Percentiles rank a stretch among this genome's conserved stretches.
Evolutionary conservation across 106 monocot species (phyloP).

Genomic region (Gastrodia elata): DNA sequence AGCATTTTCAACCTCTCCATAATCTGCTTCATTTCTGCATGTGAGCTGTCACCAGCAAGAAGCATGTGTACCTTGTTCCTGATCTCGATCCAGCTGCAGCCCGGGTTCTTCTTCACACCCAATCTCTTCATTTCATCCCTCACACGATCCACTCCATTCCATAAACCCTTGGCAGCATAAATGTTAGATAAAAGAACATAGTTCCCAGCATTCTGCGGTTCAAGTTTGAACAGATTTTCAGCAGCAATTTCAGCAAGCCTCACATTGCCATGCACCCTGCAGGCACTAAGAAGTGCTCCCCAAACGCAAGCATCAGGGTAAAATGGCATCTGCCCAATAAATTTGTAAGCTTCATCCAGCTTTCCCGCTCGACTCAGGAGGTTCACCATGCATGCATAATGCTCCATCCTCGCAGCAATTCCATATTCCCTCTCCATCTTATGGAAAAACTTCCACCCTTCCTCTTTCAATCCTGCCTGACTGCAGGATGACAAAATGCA

Average conservation of each 20-base stretch:
- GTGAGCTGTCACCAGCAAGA: conserved; percentile 59
- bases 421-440: conserved; percentile 39
- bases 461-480: conserved; percentile 49
- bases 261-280: conserved; percentile 51
- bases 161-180: conserved; percentile 61
- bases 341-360: conserved; percentile 45
- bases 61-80: conserved; percentile 63
- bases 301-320: conserved; percentile 70
- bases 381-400: conserved; percentile 76
- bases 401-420: conserved; percentile 48
- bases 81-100: conserved; percentile 81
- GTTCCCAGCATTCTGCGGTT: conserved; percentile 71
- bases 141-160: conserved; percentile 41
- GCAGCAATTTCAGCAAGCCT: conserved; percentile 64
- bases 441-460: conserved; percentile 48
- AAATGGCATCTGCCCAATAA: conserved; percentile 46
- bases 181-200: conserved; percentile 77
- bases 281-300: conserved; percentile 76
- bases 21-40: conserved; percentile 48
- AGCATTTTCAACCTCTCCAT: conserved; percentile 42
- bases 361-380: conserved; percentile 62
- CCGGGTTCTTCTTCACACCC: conserved; percentile 65
- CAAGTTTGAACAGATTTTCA: conserved; percentile 50
- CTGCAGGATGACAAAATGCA: conserved; percentile 59
- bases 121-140: conserved; percentile 47